Conservation (phyloP, 306 rosid species). For the Betula pendula region DNA sequence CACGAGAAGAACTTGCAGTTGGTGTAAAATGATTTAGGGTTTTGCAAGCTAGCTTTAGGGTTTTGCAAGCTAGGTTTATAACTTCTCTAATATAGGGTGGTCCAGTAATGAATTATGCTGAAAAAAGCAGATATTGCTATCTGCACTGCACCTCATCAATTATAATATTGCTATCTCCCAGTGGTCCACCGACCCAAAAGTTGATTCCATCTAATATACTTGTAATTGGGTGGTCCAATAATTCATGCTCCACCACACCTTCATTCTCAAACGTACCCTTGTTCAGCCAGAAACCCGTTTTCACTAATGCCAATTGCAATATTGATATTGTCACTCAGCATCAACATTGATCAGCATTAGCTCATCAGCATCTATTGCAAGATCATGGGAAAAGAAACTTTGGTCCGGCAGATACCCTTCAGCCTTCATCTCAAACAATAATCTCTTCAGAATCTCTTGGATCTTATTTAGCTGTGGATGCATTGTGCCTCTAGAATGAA, state of each 20-base stretch:
- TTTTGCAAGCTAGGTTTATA: neutral
- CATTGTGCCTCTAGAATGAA: constrained; percentile 37
- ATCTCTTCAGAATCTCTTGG: constrained; percentile 37
- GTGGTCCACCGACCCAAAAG: neutral
- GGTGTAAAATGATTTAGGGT: neutral
- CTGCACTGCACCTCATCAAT: neutral
- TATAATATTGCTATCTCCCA: too few species aligned
- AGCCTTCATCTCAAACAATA: constrained; percentile 37
- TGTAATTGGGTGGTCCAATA: neutral
- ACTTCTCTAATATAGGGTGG: neutral
- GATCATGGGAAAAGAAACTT: constrained; percentile 16
- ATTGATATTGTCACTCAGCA: constrained; percentile 10
- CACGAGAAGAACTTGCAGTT: too few species aligned
- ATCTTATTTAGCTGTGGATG: constrained; percentile 33
- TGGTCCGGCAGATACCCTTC: constrained; percentile 19
- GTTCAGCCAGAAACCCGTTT: neutral
- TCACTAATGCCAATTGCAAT: neutral
- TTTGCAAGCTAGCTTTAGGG: neutral
- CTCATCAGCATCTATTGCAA: neutral
- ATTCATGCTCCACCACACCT: neutral
- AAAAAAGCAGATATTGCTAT: neutral
- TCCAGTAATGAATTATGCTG: neutral
- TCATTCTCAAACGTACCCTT: neutral
- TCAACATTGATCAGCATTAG: constrained; percentile 16
- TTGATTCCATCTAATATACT: too few species aligned